Evolutionary conservation across 768 basidiomycete species (phyloP), one percentile per base, ranked within the genome.

Genomic region (Agaricus bisporus): DNA sequence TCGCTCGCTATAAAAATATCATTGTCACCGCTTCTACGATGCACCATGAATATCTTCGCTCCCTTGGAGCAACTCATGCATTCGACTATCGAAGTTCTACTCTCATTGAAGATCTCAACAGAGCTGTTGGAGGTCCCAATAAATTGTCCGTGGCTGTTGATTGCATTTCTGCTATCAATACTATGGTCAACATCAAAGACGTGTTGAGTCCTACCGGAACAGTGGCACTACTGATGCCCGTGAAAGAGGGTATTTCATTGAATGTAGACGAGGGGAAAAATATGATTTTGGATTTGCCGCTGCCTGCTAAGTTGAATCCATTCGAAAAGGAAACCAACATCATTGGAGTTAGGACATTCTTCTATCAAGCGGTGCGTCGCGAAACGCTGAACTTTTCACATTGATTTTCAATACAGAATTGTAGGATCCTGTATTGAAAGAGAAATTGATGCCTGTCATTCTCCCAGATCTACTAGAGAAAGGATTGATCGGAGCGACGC

Each of bases 401-500:
- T 48, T 49, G 9, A 60, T 44, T 4, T 12, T 18, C 35, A 32
- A 32, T 11, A 11, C 28, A 3, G 26, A 44, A 41, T 52, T 36
- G 11, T 50, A 78, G 77, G 70, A 78, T 54, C 62, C 69, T 49
- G 66, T 61, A 39, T 56, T 79, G 62, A 73, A 63, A 48, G 66
- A 74, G 1, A 75, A 73, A 14, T 51, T 79, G 53, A 72, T 78
- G 72, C 70, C 74, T 1, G 70, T 70, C 18, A 75, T 79, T 35
- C 67, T 81, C 10, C 74, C 77, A 1, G 50, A 64, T 5, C 60
- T 81, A 5, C 65, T 80, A 5, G 64, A 64, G 36, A 55, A 60
- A 14, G 72, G 68, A 0, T 52, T 70, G 10, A 70, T 81, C 51
- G 62, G 70, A 51, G 77, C 80, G 14, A 74, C 69, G 48, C 67